phyloP scores from a whole-genome alignment of 768 basidiomycete genomes.

The Agaricus subrufescens region DNA sequence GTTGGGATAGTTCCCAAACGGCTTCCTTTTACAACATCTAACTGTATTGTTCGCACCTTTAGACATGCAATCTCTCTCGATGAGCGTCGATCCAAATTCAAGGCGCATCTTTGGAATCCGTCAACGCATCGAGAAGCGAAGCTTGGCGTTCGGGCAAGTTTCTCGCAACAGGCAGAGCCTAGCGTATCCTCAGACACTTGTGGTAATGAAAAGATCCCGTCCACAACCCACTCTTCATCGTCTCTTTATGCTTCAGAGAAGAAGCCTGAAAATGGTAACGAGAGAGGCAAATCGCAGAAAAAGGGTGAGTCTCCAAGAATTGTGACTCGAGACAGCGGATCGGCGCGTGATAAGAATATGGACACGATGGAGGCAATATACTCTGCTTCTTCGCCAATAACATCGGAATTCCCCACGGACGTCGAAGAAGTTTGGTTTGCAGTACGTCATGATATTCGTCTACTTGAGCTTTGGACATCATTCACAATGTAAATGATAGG shows the following conservation, averaged over 20 bases:
- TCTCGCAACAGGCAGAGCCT: not conserved
- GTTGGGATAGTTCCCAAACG: constrained; percentile 50
- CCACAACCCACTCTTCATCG: not conserved
- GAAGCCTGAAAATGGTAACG: not conserved
- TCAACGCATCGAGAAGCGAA: constrained; percentile 23
- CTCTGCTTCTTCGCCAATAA: constrained; percentile 15
- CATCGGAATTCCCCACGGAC: constrained; percentile 21
- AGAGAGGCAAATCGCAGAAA: not conserved
- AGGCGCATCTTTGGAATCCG: constrained; percentile 46
- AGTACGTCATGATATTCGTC: constrained; percentile 21
- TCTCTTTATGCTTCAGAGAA: not conserved
- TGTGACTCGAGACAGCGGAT: constrained; percentile 9
- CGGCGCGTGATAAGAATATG: constrained; percentile 20
- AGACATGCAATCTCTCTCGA: constrained; percentile 66
- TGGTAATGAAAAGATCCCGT: not conserved
- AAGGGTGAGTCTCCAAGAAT: constrained; percentile 1
- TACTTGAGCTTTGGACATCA: too few species aligned
- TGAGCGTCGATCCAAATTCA: constrained; percentile 57
- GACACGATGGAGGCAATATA: constrained; percentile 28
- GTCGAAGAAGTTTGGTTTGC: constrained; percentile 71
- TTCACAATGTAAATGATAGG: constrained; percentile 19
- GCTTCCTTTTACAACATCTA: constrained; percentile 55
- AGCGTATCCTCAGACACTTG: not conserved
- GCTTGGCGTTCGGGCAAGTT: constrained; percentile 16
- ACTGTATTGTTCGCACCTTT: constrained; percentile 52